Evolutionary conservation across 169 alveolate species (phyloP).

Genomic region (Plasmodium fragile): DNA sequence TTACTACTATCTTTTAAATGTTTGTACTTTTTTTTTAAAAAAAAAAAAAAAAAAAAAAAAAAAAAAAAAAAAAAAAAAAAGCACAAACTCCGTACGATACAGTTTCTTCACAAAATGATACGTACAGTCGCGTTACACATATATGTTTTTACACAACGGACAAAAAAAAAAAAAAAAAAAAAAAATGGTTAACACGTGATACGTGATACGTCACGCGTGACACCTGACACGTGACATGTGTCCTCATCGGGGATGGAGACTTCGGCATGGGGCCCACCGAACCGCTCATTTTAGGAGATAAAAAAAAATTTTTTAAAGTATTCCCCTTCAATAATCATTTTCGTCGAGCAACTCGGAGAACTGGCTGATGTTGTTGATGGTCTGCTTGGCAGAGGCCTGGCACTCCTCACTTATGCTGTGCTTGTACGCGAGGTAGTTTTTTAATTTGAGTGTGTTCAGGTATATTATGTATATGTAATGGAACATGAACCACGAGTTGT

Average conservation of each 20-base stretch:
- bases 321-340: neutral
- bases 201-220: too few species aligned
- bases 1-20: too few species aligned
- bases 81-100: neutral
- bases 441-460: constrained; percentile 22
- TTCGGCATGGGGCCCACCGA: too few species aligned
- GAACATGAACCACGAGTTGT: constrained; percentile 48
- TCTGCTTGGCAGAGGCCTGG: constrained; percentile 42
- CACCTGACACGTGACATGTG: too few species aligned
- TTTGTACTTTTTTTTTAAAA: too few species aligned
- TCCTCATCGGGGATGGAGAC: too few species aligned
- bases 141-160: neutral
- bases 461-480: constrained; percentile 52
- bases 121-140: neutral
- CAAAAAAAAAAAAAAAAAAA: neutral
- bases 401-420: constrained; percentile 18
- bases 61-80: too few species aligned
- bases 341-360: constrained; percentile 34
- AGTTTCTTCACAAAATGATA: neutral
- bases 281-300: too few species aligned
- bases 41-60: too few species aligned
- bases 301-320: too few species aligned
- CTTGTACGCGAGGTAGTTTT: constrained; percentile 40
- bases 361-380: constrained; percentile 28
- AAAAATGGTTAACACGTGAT: too few species aligned